A percentile compares a stretch with the other conserved stretches of the same genome.
phyloP scores from a whole-genome alignment of 192 early-diverging fungal species.

The Coemansia sp. region DNA sequence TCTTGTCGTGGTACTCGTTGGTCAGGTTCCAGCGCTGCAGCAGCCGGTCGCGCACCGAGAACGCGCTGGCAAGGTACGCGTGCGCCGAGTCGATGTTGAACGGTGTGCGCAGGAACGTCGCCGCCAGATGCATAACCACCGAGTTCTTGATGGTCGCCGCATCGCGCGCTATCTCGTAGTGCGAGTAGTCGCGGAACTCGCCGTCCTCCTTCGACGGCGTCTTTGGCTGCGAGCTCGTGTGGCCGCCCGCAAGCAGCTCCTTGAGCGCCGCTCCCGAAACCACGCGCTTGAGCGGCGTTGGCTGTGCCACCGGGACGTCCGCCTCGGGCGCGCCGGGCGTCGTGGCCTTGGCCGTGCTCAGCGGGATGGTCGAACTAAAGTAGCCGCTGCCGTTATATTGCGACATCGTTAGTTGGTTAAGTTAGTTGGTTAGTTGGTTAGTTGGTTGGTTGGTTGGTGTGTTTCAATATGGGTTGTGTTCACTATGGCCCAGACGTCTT shows the following conservation, averaged over 20 bases:
- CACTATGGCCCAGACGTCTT: too few relatives aligned
- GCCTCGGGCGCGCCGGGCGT: conserved; percentile 41
- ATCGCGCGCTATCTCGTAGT: conserved; percentile 60
- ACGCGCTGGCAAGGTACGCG: conserved; percentile 90
- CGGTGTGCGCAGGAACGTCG: conserved; percentile 85
- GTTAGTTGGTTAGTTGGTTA: not conserved
- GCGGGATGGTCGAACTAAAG: conserved; percentile 53
- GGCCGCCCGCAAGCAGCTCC: conserved; percentile 50
- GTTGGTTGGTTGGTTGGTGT: not conserved
- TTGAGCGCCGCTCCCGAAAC: conserved; percentile 54
- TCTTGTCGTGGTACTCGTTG: conserved; percentile 75
- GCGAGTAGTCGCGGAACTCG: conserved; percentile 53
- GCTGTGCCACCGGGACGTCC: conserved; percentile 36
- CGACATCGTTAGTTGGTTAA: not conserved
- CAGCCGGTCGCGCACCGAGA: conserved; percentile 89
- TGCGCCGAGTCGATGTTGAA: conserved; percentile 91
- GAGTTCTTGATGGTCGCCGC: conserved; percentile 74
- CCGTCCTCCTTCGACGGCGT: conserved; percentile 40
- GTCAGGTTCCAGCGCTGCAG: conserved; percentile 94
- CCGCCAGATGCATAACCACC: conserved; percentile 86
- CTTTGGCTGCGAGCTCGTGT: conserved; percentile 43
- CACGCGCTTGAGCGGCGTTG: conserved; percentile 53
- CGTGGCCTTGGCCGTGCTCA: conserved; percentile 53
- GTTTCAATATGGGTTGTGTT: too few relatives aligned
- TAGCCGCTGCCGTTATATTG: conserved; percentile 32